These are phyloP conservation scores for Fonsecaea monophora DNA, from an alignment of 2,329 filamentous ascomycete genomes.

Conservation along the genomic window DNA sequence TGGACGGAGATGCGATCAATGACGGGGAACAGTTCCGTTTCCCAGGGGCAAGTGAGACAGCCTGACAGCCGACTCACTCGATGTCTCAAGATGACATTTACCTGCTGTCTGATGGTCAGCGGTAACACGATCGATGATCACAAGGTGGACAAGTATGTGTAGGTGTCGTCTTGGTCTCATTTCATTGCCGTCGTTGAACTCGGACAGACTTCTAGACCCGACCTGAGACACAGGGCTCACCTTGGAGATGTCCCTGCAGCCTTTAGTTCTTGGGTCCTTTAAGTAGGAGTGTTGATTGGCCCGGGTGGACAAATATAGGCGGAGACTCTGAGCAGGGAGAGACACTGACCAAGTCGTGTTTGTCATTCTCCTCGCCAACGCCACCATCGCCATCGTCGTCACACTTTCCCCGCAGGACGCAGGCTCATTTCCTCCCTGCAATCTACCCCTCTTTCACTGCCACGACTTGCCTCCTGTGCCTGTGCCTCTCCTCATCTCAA, in stretches of 20 bases:
- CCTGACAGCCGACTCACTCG: background rate
- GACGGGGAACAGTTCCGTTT: too few species aligned
- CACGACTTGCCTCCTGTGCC: too few species aligned
- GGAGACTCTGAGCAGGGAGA: background rate
- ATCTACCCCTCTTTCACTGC: background rate
- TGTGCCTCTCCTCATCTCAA: background rate
- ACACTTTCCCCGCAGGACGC: background rate
- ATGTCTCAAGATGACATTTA: background rate
- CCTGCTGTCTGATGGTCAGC: background rate
- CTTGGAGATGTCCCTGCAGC: background rate
- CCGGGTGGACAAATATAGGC: background rate
- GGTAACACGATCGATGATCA: background rate
- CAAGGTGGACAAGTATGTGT: background rate
- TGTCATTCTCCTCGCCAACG: too few species aligned
- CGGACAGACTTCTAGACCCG: too few species aligned
- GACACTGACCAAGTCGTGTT: background rate
- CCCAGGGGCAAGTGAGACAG: background rate
- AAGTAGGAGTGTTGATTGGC: background rate
- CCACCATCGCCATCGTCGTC: background rate
- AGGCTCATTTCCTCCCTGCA: background rate
- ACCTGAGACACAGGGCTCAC: background rate
- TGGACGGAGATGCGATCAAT: too few species aligned
- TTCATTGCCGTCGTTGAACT: background rate
- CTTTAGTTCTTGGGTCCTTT: background rate
- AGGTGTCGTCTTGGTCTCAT: background rate